Percentiles rank a stretch among this genome's conserved stretches.
These are phyloP conservation scores for Colletotrichum eremochloae DNA, from an alignment of 2,329 filamentous ascomycete species.

Conservation along the genomic window DNA sequence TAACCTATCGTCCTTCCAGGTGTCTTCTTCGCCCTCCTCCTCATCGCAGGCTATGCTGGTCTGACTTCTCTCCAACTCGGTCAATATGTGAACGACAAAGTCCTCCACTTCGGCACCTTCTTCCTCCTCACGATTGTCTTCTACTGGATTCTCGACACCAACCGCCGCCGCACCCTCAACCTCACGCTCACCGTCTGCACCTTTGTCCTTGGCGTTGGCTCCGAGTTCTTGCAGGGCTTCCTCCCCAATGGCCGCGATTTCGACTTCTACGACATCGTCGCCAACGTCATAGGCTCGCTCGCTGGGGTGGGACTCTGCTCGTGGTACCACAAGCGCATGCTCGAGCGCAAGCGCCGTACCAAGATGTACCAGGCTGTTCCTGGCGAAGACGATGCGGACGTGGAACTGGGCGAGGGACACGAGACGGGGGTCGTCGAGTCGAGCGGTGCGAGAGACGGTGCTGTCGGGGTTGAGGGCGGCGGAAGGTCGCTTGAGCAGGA, in stretches of 20 bases:
- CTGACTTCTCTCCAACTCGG: constrained; percentile 74
- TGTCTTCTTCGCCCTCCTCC: constrained; percentile 76
- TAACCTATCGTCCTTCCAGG: constrained; percentile 60
- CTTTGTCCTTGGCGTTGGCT: constrained; percentile 76
- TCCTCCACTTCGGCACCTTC: constrained; percentile 88
- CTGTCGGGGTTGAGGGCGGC: constrained; percentile 18
- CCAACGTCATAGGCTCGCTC: constrained; percentile 86
- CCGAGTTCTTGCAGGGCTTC: constrained; percentile 80
- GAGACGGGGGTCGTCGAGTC: constrained; percentile 71
- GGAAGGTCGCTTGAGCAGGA: constrained; percentile 76
- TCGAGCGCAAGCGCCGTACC: constrained; percentile 84
- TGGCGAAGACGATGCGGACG: constrained; percentile 73
- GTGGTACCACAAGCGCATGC: constrained; percentile 96
- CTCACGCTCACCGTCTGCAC: constrained; percentile 87
- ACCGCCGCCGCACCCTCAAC: constrained; percentile 85
- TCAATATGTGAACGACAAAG: constrained; percentile 84
- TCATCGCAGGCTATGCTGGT: constrained; percentile 83
- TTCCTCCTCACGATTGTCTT: constrained; percentile 89
- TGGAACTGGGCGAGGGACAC: constrained; percentile 83
- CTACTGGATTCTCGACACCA: constrained; percentile 97
- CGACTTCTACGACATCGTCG: constrained; percentile 87
- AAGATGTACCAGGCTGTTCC: constrained; percentile 80
- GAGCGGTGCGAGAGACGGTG: constrained; percentile 46
- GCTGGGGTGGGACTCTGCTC: constrained; percentile 80
- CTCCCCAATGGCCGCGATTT: constrained; percentile 79